Percentiles rank a stretch among this genome's conserved stretches.
phyloP scores from a whole-genome alignment of 495 filamentous ascomycete genomes.

The Talaromyces liani region DNA sequence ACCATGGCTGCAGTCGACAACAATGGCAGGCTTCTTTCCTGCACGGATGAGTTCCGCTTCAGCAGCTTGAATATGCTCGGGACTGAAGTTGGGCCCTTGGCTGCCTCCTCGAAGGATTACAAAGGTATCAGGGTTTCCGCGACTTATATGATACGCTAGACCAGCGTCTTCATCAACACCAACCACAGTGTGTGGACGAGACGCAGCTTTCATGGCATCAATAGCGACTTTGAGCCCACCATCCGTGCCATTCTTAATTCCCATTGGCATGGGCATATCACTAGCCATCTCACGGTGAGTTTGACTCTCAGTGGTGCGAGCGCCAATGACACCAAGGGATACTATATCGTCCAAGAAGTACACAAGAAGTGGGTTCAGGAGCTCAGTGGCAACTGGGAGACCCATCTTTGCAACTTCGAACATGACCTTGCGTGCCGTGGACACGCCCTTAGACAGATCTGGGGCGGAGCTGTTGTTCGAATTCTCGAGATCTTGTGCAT shows the following conservation, averaged over 20 bases:
- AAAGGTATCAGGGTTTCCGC: constrained; percentile 86
- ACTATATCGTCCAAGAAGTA: constrained; percentile 42
- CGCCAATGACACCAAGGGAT: constrained; percentile 91
- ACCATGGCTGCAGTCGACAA: constrained; percentile 93
- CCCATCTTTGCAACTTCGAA: not conserved
- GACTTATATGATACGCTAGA: not conserved
- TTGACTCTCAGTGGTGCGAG: constrained; percentile 92
- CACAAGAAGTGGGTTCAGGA: not conserved
- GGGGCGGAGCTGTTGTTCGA: not conserved
- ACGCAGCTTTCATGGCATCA: constrained; percentile 73
- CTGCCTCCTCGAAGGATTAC: constrained; percentile 88
- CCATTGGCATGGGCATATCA: constrained; percentile 92
- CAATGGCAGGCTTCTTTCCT: constrained; percentile 77
- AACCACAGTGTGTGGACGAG: not conserved
- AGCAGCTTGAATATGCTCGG: constrained; percentile 65
- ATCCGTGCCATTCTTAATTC: constrained; percentile 98
- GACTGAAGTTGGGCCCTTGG: constrained; percentile 91
- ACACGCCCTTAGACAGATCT: not conserved
- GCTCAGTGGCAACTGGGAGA: not conserved
- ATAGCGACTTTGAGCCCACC: constrained; percentile 85
- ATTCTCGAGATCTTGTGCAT: constrained; percentile 58
- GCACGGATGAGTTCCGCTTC: constrained; percentile 69
- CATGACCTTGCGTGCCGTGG: not conserved
- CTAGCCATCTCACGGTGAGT: constrained; percentile 91
- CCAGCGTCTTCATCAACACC: not conserved